These are phyloP conservation scores for barley (Hordeum vulgare) DNA, from an alignment of 176 grass and related monocot genomes.

Conservation along the genomic window DNA sequence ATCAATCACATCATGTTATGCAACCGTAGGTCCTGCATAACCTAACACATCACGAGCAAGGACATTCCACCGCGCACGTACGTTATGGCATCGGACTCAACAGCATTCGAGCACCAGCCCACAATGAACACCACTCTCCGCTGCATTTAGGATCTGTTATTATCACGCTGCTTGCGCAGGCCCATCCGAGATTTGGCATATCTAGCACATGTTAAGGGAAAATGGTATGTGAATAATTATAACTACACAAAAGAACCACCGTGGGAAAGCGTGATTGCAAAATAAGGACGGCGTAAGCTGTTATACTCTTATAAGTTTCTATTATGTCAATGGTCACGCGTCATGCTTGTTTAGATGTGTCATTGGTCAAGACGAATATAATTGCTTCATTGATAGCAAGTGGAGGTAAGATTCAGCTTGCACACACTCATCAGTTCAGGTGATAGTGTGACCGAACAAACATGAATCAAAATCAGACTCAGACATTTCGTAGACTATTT, in stretches of 20 bases:
- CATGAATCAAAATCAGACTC: not conserved
- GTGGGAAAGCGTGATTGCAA: not conserved
- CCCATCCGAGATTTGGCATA: slow-evolving; percentile 99
- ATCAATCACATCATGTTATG: slow-evolving; percentile 1
- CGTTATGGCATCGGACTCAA: not conserved
- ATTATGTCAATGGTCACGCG: not conserved
- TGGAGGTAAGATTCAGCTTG: not conserved
- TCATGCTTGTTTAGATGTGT: not conserved
- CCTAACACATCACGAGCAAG: slow-evolving; percentile 1
- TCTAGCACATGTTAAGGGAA: slow-evolving; percentile 54
- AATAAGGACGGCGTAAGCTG: not conserved
- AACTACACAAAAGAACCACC: not conserved
- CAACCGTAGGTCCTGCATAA: not conserved
- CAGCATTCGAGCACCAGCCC: not conserved
- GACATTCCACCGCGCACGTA: slow-evolving; percentile 1
- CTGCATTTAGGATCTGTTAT: slow-evolving; percentile 27
- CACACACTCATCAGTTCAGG: not conserved
- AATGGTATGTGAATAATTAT: not conserved
- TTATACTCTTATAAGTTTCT: not conserved
- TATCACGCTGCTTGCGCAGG: slow-evolving; percentile 42
- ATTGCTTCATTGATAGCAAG: not conserved
- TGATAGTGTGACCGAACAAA: not conserved
- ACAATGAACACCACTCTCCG: not conserved
- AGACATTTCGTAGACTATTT: not conserved
- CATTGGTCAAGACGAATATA: not conserved